Conservation (phyloP, 2,329 filamentous ascomycete species). For the Cytospora piceae region DNA sequence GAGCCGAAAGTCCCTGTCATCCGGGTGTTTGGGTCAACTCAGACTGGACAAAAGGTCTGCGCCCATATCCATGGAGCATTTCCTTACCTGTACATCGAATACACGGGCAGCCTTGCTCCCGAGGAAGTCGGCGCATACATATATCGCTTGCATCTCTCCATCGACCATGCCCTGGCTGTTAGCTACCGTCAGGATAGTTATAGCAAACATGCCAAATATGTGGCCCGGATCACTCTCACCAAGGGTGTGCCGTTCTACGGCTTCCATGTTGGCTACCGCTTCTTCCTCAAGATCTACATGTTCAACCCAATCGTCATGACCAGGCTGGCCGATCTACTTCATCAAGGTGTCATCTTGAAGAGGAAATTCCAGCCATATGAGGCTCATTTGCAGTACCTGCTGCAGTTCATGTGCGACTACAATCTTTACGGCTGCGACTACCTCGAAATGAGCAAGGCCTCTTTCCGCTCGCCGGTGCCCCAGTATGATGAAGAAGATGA, state of each 20-base stretch:
- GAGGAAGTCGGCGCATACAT: conserved; percentile 77
- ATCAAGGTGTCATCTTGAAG: conserved; percentile 86
- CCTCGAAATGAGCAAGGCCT: conserved; percentile 71
- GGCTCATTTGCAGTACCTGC: conserved; percentile 86
- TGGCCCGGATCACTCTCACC: conserved; percentile 87
- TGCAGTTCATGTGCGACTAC: conserved; percentile 99
- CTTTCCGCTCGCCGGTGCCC: conserved; percentile 78
- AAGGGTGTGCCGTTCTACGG: conserved; percentile 97
- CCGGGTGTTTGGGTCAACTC: conserved; percentile 88
- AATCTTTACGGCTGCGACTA: conserved; percentile 95
- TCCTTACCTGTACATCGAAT: conserved; percentile 93
- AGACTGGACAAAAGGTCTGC: conserved; percentile 94
- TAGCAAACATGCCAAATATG: conserved; percentile 69
- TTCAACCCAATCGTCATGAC: conserved; percentile 86
- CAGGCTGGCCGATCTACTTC: conserved; percentile 82
- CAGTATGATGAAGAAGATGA: conserved; percentile 63
- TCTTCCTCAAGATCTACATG: conserved; percentile 94
- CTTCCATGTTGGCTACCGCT: conserved; percentile 87
- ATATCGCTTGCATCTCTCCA: conserved; percentile 77
- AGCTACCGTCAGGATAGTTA: conserved; percentile 80
- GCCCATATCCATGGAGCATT: conserved; percentile 95
- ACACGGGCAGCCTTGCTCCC: conserved; percentile 68
- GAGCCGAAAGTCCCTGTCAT: conserved; percentile 82
- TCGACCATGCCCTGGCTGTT: conserved; percentile 86
- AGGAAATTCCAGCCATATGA: conserved; percentile 88